phyloP scores from a whole-genome alignment of 2,329 filamentous ascomycete genomes.

The Neoscytalidium dimidiatum region DNA sequence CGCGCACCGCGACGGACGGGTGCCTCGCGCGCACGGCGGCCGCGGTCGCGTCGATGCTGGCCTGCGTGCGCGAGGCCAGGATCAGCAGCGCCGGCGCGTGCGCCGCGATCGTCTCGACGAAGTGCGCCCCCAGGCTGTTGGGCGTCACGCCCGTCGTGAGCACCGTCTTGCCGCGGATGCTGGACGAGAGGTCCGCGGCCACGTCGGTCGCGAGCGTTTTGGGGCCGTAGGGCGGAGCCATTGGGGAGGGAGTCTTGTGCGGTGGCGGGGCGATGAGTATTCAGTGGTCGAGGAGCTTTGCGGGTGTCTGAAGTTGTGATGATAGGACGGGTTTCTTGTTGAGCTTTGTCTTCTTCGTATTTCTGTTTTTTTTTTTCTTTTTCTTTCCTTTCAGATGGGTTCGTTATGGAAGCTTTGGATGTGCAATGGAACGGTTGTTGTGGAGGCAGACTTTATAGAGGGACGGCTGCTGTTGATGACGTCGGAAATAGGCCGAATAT shows the following conservation, averaged over 20 bases:
- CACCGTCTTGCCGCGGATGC: neutral
- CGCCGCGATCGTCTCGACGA: slow-evolving; percentile 31
- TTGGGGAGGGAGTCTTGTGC: neutral
- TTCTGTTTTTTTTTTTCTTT: too few species aligned
- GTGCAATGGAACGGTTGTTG: too few species aligned
- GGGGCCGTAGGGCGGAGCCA: slow-evolving; percentile 26
- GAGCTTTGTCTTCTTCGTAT: too few species aligned
- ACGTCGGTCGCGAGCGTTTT: slow-evolving; percentile 26
- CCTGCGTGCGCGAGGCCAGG: slow-evolving; percentile 43
- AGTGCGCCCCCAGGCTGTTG: slow-evolving; percentile 32
- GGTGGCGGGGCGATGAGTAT: neutral
- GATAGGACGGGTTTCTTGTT: too few species aligned
- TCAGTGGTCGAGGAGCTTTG: too few species aligned
- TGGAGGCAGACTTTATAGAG: too few species aligned
- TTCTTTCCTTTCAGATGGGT: too few species aligned
- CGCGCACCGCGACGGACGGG: slow-evolving; percentile 37
- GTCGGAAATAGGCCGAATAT: neutral
- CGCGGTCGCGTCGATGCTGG: slow-evolving; percentile 44
- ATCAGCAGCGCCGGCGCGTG: slow-evolving; percentile 31
- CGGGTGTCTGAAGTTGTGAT: too few species aligned
- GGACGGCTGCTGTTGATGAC: neutral
- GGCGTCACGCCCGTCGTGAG: slow-evolving; percentile 31
- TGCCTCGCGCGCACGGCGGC: slow-evolving; percentile 36
- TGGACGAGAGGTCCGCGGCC: neutral
- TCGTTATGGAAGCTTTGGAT: too few species aligned